phyloP scores from a whole-genome alignment of 441 rosid genomes.

The Rhodomyrtus psidioides region DNA sequence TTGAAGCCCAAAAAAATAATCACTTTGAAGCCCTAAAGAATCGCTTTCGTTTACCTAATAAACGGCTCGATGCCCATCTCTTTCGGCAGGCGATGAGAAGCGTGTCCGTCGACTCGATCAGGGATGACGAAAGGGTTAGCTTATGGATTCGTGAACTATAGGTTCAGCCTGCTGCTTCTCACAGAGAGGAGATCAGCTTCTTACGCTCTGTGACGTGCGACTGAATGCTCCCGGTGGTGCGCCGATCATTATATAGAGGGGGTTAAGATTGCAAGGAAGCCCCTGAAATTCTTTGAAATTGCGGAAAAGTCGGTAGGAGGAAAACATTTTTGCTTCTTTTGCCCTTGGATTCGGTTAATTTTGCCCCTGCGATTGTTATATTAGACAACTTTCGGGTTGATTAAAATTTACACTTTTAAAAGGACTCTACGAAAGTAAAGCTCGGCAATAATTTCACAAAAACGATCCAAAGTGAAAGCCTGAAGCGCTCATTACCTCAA shows the following conservation, averaged over 20 bases:
- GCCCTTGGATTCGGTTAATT: neutral
- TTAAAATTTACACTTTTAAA: neutral
- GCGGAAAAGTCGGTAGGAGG: neutral
- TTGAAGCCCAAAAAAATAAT: neutral
- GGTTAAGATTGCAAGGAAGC: neutral
- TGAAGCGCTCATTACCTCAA: too few species aligned
- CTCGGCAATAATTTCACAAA: too few species aligned
- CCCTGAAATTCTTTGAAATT: neutral
- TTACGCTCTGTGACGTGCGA: neutral
- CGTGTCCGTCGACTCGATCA: neutral
- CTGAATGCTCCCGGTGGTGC: neutral
- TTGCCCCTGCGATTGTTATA: neutral
- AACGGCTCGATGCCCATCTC: conserved; percentile 44
- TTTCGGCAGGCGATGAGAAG: neutral
- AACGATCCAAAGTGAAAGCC: too few species aligned
- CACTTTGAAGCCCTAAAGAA: neutral
- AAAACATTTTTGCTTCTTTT: neutral
- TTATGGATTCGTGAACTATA: neutral
- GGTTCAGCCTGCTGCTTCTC: neutral
- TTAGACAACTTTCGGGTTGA: neutral
- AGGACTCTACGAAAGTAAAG: too few species aligned
- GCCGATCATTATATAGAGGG: too few species aligned
- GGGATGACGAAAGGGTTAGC: neutral
- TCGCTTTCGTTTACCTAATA: conserved; percentile 20
- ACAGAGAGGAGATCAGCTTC: too few species aligned